Evolutionary conservation across 2,329 filamentous ascomycete species (phyloP).

Genomic region (Amphichorda felina): DNA sequence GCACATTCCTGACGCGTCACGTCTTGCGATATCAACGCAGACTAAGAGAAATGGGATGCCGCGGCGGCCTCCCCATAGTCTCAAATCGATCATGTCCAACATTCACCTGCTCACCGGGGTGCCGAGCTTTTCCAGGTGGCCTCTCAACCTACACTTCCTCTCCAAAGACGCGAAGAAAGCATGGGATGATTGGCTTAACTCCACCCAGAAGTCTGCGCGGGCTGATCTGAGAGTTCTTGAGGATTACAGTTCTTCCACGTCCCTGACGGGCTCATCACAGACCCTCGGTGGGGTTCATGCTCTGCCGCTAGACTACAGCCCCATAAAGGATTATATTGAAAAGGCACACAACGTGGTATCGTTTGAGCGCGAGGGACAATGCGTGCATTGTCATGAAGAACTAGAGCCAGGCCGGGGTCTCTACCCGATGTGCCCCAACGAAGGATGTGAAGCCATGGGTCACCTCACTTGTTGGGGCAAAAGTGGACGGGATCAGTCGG

Average conservation of each 20-base stretch:
- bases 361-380: slow-evolving; percentile 44
- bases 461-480: slow-evolving; percentile 49
- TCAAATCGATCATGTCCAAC: slow-evolving; percentile 64
- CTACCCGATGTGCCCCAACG: slow-evolving; percentile 43
- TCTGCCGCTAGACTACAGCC: slow-evolving; percentile 41
- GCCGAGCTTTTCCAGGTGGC: slow-evolving; percentile 73
- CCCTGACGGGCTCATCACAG: slow-evolving; percentile 1
- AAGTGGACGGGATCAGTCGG: slow-evolving; percentile 18
- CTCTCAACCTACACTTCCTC: slow-evolving; percentile 72
- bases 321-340: slow-evolving; percentile 38
- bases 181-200: slow-evolving; percentile 52
- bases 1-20: slow-evolving; percentile 57
- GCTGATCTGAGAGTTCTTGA: slow-evolving; percentile 39
- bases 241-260: slow-evolving; percentile 32
- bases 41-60: slow-evolving; percentile 42
- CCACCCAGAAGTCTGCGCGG: slow-evolving; percentile 33
- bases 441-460: slow-evolving; percentile 41
- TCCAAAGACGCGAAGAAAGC: slow-evolving; percentile 51
- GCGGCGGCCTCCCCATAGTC: slow-evolving; percentile 42
- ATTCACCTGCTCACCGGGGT: slow-evolving; percentile 71
- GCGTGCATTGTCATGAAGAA: slow-evolving; percentile 36
- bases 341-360: slow-evolving; percentile 42
- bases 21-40: slow-evolving; percentile 40
- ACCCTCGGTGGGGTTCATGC: slow-evolving; percentile 35
- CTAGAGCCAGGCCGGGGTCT: slow-evolving; percentile 37